Conservation (phyloP, 169 alveolate species). For the Cryptosporidium ubiquitum region DNA sequence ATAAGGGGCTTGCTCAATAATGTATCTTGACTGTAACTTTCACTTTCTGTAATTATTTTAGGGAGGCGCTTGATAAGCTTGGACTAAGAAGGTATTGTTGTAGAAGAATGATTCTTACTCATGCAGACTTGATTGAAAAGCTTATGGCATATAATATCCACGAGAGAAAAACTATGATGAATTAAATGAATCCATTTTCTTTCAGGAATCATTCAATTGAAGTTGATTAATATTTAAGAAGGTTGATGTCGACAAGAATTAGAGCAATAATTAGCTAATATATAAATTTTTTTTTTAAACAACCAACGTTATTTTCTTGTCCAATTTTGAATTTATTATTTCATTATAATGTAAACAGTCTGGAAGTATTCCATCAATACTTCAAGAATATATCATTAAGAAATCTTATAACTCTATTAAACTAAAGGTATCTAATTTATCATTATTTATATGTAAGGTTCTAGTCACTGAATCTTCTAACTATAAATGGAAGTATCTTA, state of each 20-base stretch:
- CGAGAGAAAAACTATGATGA: constrained; percentile 70
- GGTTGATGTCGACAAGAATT: not conserved
- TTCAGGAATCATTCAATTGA: not conserved
- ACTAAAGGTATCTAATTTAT: not conserved
- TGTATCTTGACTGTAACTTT: not conserved
- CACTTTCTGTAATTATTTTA: constrained; percentile 4
- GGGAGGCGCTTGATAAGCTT: constrained; percentile 94
- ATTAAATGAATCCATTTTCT: not conserved
- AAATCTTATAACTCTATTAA: not conserved
- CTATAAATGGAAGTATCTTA: constrained; percentile 31
- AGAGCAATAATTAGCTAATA: not conserved
- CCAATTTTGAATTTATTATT: not conserved
- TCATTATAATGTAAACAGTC: not conserved
- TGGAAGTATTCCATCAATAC: no score
- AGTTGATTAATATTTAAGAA: not conserved
- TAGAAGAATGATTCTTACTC: constrained; percentile 97
- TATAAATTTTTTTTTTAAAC: not conserved
- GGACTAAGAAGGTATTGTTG: constrained; percentile 93
- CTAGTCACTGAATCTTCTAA: not conserved
- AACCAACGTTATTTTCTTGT: not conserved
- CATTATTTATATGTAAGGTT: not conserved
- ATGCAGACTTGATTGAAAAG: constrained; percentile 97
- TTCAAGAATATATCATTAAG: not conserved
- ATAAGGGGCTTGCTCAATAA: not conserved
- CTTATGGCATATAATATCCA: constrained; percentile 94